Base-by-base conservation (phyloP, 495 filamentous ascomycete genomes). In the Niebla homalea region DNA sequence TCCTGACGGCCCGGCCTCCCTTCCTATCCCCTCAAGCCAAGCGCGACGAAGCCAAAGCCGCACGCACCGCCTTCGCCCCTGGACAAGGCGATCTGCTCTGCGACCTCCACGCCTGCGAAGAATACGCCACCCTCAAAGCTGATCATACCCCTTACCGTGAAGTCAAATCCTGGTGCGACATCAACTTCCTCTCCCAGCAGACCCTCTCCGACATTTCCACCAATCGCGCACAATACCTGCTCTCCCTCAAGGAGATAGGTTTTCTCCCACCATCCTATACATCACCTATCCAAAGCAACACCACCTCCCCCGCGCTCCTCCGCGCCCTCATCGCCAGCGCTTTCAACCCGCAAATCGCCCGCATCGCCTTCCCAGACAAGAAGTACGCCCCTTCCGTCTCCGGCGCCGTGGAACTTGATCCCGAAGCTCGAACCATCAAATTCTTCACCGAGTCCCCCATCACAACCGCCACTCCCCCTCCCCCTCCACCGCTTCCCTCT, bases 331-430 rank as follows among this genome's bases (percentile, higher is more conserved):
- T 94, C n/a, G 90, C 89, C 14, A 87, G 80, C 15, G 80, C 92
- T 8, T 95, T 97, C 74, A 81, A 83, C 26, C 92, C 92, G 0
- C 88, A 97, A 60, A 75, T 94, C 51, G 89, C 86, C 21, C 80
- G 89, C 40, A 94, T 98, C 62, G 81, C 82, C 36, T 83, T 94
- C 61, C 92, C 92, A 0, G 87, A 95, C 66, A 90, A 93, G 73
- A 95, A 93, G 62, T 98, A 92, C 66, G 84, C 85, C 29, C 78
- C 80, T 25, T 85, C 83, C 0, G 71, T 89, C 48, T 81, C 85
- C 2, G 92, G 92, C 23, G 85, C 92, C 3, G 81, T 98, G 1
- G 90, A 89, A 60, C 68, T 95, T 2, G 92, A 98, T 58, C 90
- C 90, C 0, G 92, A 96, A 66, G 89, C 90, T 16, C 73, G 82